A percentile compares a stretch with the other conserved stretches of the same genome.
Conservation (phyloP, 495 filamentous ascomycete species). For the Neurospora discreta region DNA sequence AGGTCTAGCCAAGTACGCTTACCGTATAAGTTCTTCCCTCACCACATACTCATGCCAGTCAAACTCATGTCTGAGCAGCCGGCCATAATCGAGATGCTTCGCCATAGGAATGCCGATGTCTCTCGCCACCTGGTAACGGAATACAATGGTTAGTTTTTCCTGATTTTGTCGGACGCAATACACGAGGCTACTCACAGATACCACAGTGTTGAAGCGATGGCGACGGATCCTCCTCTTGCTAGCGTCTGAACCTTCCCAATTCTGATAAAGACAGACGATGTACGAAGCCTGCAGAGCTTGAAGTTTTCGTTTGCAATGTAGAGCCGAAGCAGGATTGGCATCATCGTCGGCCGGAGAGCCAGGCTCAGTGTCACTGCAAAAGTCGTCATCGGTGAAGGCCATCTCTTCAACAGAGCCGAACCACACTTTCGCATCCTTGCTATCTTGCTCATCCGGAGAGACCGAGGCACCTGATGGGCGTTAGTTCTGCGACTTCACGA, state of each 20-base stretch:
- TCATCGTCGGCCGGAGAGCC: slow-evolving; percentile 3
- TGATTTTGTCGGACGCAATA: neutral
- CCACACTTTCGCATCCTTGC: slow-evolving; percentile 19
- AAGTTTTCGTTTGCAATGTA: slow-evolving; percentile 8
- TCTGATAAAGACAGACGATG: slow-evolving; percentile 19
- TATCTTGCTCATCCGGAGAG: slow-evolving; percentile 18
- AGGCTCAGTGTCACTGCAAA: slow-evolving; percentile 19
- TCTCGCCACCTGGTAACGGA: slow-evolving; percentile 9
- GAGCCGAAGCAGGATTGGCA: neutral
- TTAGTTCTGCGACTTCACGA: neutral
- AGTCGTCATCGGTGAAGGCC: slow-evolving; percentile 22
- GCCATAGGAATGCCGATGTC: slow-evolving; percentile 19
- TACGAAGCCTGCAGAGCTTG: slow-evolving; percentile 20
- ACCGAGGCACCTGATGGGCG: slow-evolving; percentile 15
- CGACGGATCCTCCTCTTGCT: slow-evolving; percentile 19
- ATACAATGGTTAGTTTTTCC: neutral
- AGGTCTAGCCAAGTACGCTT: neutral
- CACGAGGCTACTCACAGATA: slow-evolving; percentile 11
- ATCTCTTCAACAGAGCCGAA: slow-evolving; percentile 25
- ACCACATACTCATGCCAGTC: slow-evolving; percentile 17
- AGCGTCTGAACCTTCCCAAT: slow-evolving; percentile 19
- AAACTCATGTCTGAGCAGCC: slow-evolving; percentile 14
- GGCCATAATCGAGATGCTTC: slow-evolving; percentile 16
- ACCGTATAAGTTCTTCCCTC: slow-evolving; percentile 20
- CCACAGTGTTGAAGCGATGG: slow-evolving; percentile 19